These are phyloP conservation scores for Solanum arcanum DNA, from an alignment of 257 asterid species.

Conservation along the genomic window DNA sequence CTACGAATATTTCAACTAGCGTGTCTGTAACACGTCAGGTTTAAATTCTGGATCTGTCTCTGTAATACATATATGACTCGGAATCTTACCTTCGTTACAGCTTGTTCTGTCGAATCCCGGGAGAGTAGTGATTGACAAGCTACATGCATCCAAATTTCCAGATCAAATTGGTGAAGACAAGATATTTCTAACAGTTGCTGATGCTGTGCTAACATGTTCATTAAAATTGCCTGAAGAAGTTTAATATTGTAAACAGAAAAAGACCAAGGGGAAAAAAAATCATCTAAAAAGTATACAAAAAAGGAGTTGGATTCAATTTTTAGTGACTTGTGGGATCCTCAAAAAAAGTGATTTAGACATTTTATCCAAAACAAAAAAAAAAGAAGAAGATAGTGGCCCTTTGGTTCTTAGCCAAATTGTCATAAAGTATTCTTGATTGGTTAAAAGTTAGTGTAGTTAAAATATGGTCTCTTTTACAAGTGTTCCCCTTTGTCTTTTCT, in stretches of 20 bases:
- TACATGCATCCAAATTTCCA: constrained; percentile 44
- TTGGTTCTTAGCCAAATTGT: background rate
- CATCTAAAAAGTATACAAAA: background rate
- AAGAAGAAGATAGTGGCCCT: background rate
- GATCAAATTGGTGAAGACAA: constrained; percentile 53
- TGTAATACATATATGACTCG: background rate
- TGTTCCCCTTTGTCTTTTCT: background rate
- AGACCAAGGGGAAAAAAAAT: background rate
- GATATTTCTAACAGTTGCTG: constrained; percentile 83
- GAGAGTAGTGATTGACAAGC: constrained; percentile 65
- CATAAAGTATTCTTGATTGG: background rate
- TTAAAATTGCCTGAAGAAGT: constrained; percentile 49
- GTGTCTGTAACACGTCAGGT: background rate
- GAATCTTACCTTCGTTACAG: constrained; percentile 24
- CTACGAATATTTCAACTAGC: background rate
- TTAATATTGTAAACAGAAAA: background rate
- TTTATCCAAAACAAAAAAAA: background rate
- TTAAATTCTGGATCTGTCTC: background rate
- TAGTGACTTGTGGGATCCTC: constrained; percentile 6
- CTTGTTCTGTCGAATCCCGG: constrained; percentile 83
- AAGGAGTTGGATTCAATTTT: background rate
- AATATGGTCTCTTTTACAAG: background rate
- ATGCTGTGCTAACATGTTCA: constrained; percentile 61
- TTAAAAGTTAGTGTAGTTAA: background rate
- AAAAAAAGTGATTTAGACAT: background rate